Evolutionary conservation across 495 filamentous ascomycete genomes (phyloP), one percentile per base, ranked within the genome.

Genomic region (Amphirosellinia nigrospora): DNA sequence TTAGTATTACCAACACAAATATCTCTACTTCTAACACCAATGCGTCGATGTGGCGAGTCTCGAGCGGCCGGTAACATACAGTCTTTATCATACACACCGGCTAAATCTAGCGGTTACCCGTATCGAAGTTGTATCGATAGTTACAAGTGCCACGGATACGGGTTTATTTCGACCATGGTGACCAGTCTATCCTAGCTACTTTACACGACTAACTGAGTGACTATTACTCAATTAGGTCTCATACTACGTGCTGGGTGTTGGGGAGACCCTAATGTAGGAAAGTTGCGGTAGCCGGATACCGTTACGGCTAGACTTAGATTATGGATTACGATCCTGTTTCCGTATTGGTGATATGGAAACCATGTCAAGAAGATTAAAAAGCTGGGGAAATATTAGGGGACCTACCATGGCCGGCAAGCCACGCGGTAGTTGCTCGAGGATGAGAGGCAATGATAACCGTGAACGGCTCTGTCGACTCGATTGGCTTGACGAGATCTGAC

Each of bases 391-490:
- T 28, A 55, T 43, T n/a, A 55, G n/a, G 55, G 30, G 32, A 48
- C 3, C 19, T 34, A 21, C 26, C 21, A 65, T 32, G 46, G 23
- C 28, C 16, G 21, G 16, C 30, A 53, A 53, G 46, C 32, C 32
- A 52, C 32, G 32, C 32, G 28, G 30, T 19, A 50, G 21, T 64
- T 38, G 43, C 16, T 43, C 50, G 63, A 30, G 43, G 15, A 13
- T 26, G 13, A 45, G 10, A 21, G 34, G 19, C 21, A 26, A 28
- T 58, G 8, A 39, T 45, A 19, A 10, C 46, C 1, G 46, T 23
- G 15, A 58, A 59, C 53, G n/a, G 26, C 36, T 58, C 28, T 68
- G 66, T 21, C 46, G 28, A 43, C 55, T 46, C 19, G 53, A 60
- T 61, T 61, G 30, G 23, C 23, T 15, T 41, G 39, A 32, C 48